Evolutionary conservation across 1,284 basidiomycete species (phyloP).

Genomic region (Ustilago trichophora): DNA sequence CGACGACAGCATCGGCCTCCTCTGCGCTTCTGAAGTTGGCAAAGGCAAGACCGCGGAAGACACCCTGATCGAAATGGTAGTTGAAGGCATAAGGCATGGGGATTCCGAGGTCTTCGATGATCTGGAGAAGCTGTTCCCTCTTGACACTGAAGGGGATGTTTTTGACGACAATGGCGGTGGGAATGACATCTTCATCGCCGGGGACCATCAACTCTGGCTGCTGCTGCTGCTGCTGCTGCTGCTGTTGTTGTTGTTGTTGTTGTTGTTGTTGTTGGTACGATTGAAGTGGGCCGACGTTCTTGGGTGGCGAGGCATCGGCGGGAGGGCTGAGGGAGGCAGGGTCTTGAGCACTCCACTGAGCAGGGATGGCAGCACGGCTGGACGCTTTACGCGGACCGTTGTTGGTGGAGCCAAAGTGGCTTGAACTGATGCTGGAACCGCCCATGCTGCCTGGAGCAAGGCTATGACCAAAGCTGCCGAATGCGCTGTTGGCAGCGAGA

Average conservation of each 20-base stretch:
- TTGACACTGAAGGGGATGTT: conserved; percentile 99
- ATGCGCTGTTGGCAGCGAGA: conserved; percentile 42
- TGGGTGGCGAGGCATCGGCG: conserved; percentile 33
- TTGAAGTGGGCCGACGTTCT: conserved; percentile 6
- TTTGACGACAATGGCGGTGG: conserved; percentile 99
- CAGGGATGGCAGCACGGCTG: conserved; percentile 42
- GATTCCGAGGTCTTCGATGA: conserved; percentile 92
- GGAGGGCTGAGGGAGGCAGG: conserved; percentile 27
- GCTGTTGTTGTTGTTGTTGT: no score
- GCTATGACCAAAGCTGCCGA: conserved; percentile 51
- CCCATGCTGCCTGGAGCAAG: conserved; percentile 37
- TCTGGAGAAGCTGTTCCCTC: conserved; percentile 91
- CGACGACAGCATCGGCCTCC: conserved; percentile 95
- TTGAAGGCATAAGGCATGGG: conserved; percentile 99
- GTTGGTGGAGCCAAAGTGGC: conserved; percentile 38
- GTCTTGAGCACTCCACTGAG: conserved; percentile 44
- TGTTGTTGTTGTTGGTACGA: conserved; percentile 8
- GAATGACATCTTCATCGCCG: conserved; percentile 91
- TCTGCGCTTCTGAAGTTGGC: conserved; percentile 92
- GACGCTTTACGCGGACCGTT: conserved; percentile 21
- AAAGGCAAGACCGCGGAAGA: conserved; percentile 97
- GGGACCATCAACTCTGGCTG: no score
- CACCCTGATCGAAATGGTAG: conserved; percentile 69
- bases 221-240: no score
- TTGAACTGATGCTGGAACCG: conserved; percentile 28